phyloP scores from a whole-genome alignment of 139 green algal genomes.

The Tetradesmus obliquus region DNA sequence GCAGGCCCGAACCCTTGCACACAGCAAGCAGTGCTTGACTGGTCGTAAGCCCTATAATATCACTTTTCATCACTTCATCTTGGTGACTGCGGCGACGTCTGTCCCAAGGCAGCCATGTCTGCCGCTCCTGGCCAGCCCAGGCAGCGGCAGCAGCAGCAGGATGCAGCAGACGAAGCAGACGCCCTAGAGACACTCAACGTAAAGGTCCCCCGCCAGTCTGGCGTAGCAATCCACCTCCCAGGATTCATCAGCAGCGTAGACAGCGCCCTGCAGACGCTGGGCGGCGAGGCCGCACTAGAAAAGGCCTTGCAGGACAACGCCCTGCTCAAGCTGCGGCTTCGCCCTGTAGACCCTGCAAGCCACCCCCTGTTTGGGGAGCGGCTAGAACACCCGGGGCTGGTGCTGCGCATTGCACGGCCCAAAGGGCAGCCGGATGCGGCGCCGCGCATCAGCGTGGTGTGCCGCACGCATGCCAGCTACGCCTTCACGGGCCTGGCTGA shows the following conservation, averaged over 20 bases:
- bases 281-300: constrained; percentile 24
- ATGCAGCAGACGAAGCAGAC: constrained; percentile 9
- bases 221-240: constrained; percentile 53
- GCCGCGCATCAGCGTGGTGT: constrained; percentile 16
- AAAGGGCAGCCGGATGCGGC: neutral
- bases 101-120: neutral
- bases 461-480: constrained; percentile 33
- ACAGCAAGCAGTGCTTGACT: neutral
- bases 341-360: constrained; percentile 54
- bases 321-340: constrained; percentile 50
- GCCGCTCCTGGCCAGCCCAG: constrained; percentile 7
- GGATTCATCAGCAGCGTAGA: constrained; percentile 51
- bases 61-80: neutral
- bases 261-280: constrained; percentile 41
- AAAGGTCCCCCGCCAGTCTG: neutral
- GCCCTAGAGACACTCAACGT: neutral
- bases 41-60: neutral
- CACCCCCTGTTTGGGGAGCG: constrained; percentile 60
- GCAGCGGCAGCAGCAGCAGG: neutral
- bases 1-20: neutral
- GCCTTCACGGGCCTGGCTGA: constrained; percentile 62
- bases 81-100: neutral
- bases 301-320: constrained; percentile 1
- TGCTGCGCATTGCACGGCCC: constrained; percentile 53
- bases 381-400: constrained; percentile 18